Evolutionary conservation across 2,329 filamentous ascomycete genomes (phyloP), one percentile per base, ranked within the genome.

Genomic region (Aureobasidium sp.): DNA sequence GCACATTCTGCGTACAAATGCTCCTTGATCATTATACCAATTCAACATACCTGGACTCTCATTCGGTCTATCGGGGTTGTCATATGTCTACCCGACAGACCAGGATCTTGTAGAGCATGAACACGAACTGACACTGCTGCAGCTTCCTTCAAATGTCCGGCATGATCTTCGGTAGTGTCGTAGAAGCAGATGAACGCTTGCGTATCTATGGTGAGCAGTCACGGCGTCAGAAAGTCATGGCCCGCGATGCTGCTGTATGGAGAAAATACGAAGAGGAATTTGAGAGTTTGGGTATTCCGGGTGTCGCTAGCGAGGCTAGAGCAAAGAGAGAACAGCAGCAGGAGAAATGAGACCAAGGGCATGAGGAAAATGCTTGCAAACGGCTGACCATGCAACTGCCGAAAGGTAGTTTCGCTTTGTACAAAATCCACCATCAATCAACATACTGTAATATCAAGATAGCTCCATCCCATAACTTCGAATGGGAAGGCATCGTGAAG

Each of bases 141-240:
- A 92, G 89, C 34, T 93, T 90, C 70, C 78, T 92, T 16, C 88
- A 91, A 73, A 90, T 91, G 87, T 89, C 86, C n/a, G 86, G 85
- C 63, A 92, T 92, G 89, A 86, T 89, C n/a, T 69, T 90, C 37
- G 89, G 89, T 47, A 81, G 85, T 69, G 89, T 89, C 81, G 81
- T 92, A 59, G 87, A 91, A 76, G 89, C 88, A 3, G 89, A 93
- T 69, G 75, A 78, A 61, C 80, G 85, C 54, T 78, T 92, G 67
- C 81, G 86, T 58, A 76, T 81, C 63, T 90, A 89, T 68, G 88
- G 91, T 72, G 78, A 84, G 13, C 77, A 78, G 48, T 76, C 91
- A 65, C 79, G 88, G 63, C 80, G 85, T 70, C 82, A 88, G 68
- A 84, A 85, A 69, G 82, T 86, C 63, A 71, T 87, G 62, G 77